Base-by-base conservation (phyloP, 2,329 filamentous ascomycete genomes). In the Fusarium robinianum region DNA sequence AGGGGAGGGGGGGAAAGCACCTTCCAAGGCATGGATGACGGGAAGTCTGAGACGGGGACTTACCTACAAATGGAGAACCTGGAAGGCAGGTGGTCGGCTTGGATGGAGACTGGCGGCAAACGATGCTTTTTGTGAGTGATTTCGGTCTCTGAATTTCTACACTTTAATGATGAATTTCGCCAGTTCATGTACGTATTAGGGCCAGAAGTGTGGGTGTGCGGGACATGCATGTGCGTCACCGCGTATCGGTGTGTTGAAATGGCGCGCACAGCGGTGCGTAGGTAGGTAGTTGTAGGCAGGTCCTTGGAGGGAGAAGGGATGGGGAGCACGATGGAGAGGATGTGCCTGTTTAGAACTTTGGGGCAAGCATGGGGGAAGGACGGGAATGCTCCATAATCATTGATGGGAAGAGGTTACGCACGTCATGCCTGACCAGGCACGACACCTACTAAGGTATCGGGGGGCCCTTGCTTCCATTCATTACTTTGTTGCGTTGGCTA, bases 201-300 rank as follows among this genome's bases (percentile, higher is more conserved):
- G 57, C 57, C 57, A 50, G 57, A 37, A 40, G 52, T 60, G 57
- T 60, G 57, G 57, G 50, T 57, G 51, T 59, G 57, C 55, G 57
- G 55, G 50, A 50, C 46, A 51, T 53, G 43, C 48, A 47, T 49
- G 49, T 55, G 57, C 53, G 53, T 55, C 52, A 55, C 57, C 47
- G 46, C 46, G 35, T 45, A 60, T 56, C 46, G 45, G 57, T 56
- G 52, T 51, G 27, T 47, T 44, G 47, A 41, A 51, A 42, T 55
- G 43, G 36, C 48, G 38, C 48, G n/a, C n/a, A n/a, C n/a, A n/a
- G n/a, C n/a, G n/a, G n/a, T n/a, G n/a, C n/a, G n/a, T n/a, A n/a
- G n/a, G n/a, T n/a, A n/a, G n/a, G n/a, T n/a, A n/a, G n/a, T n/a
- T n/a, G n/a, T n/a, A n/a, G n/a, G n/a, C n/a, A n/a, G n/a, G n/a